Conservation (phyloP, 1,139 yeast species). For the Williopsis jadinii region DNA sequence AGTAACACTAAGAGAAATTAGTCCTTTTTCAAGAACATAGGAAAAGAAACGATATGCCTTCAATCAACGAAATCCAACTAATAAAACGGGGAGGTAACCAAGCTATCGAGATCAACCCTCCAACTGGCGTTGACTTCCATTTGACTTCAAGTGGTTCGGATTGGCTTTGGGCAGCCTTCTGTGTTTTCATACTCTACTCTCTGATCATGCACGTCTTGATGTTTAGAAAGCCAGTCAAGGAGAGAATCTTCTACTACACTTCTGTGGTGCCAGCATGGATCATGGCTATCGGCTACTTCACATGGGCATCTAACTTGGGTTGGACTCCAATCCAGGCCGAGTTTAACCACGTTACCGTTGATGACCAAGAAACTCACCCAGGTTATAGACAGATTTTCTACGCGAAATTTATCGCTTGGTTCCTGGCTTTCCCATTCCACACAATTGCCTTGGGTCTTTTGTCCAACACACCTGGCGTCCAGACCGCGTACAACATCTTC, state of each 20-base stretch:
- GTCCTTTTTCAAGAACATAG: too few relatives aligned
- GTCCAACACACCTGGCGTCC: conserved; percentile 10
- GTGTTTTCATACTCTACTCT: conserved; percentile 40
- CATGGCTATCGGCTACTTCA: conserved; percentile 47
- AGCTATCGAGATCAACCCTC: conserved; percentile 48
- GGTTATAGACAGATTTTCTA: conserved; percentile 54
- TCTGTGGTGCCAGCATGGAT: conserved; percentile 34
- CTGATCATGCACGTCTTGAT: conserved; percentile 34
- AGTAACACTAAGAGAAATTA: too few relatives aligned
- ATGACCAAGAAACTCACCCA: conserved; percentile 6
- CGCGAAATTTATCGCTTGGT: conserved; percentile 60
- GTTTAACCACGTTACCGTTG: conserved; percentile 43
- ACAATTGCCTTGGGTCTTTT: conserved; percentile 11
- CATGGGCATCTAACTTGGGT: conserved; percentile 65
- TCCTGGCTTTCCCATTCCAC: conserved; percentile 35
- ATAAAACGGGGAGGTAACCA: conserved; percentile 28
- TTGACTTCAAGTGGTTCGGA: conserved; percentile 55
- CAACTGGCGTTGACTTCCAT: conserved; percentile 43
- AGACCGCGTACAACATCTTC: conserved; percentile 19
- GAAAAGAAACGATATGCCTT: too few relatives aligned
- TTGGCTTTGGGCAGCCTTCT: conserved; percentile 66
- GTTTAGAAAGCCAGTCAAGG: conserved; percentile 24
- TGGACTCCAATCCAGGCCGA: conserved; percentile 48
- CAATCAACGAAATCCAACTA: neutral
- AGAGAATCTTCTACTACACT: conserved; percentile 11